Conservation (phyloP, 2,329 filamentous ascomycete genomes). For the Pseudopithomyces maydicus region DNA sequence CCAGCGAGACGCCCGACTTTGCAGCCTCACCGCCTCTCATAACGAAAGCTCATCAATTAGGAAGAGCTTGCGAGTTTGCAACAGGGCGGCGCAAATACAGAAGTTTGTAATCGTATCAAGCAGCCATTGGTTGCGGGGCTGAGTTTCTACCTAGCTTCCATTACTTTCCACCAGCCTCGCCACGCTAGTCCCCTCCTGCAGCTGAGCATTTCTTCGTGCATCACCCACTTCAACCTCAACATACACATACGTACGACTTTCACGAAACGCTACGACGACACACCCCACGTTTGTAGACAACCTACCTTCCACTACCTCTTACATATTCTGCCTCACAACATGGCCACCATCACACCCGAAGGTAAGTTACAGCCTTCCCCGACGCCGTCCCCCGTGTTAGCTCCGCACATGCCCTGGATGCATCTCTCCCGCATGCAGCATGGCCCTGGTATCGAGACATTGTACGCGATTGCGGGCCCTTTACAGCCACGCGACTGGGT, state of each 20-base stretch:
- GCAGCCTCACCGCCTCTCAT: conserved; percentile 4
- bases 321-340: conserved; percentile 17
- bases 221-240: conserved; percentile 26
- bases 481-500: not conserved
- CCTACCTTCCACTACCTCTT: conserved; percentile 3
- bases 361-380: conserved; percentile 42
- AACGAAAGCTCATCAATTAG: conserved; percentile 1
- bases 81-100: not conserved
- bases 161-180: conserved; percentile 41
- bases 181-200: conserved; percentile 39
- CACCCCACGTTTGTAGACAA: conserved; percentile 2
- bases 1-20: conserved; percentile 11
- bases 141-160: conserved; percentile 43
- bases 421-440: not conserved
- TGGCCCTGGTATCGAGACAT: not conserved
- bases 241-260: conserved; percentile 23
- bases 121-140: conserved; percentile 18
- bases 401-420: not conserved
- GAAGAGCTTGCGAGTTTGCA: conserved; percentile 1
- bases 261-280: conserved; percentile 10
- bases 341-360: conserved; percentile 46
- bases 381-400: not conserved
- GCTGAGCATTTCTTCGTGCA: conserved; percentile 43
- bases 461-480: not conserved
- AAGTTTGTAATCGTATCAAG: conserved; percentile 2